Base-by-base conservation (phyloP, 192 early-diverging fungal genomes). In the Linnemannia schmuckeri region DNA sequence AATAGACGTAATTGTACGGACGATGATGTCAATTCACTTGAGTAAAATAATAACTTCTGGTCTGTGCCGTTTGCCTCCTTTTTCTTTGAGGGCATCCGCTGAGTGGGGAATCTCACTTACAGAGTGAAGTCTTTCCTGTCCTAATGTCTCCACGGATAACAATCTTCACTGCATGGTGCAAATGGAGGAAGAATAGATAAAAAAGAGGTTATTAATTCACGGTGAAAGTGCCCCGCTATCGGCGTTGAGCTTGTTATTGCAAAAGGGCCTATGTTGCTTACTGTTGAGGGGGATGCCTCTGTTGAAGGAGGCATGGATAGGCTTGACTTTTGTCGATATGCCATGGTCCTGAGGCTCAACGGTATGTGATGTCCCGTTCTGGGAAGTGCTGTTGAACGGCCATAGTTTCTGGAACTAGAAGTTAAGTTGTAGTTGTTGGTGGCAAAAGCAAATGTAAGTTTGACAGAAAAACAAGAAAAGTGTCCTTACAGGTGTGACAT, bases 71-170 rank as follows among this genome's bases (percentile, higher is more conserved):
- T 52, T 38, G 49, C 33, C 33, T 54, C 75, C 61, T 15, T 66
- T 66, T 13, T 66, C 55, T 10, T 57, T 76, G 27, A 35, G 41
- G 33, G 20, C 20, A 5, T 27, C 12, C 15, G 18, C 12, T 79
- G 24, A 18, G 18, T 17, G 5, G 49, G 3, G 40, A 3, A 30
- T 22, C 30, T 33, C 30, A 83, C 90, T 82, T 91, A 92, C 92
- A 93, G 13, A 93, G 63, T 13, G 88, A 88, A 0, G 91, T 83
- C 78, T 93, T 93, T 85, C 92, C 92, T 17, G 91, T 91, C 78
- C 89, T 87, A 49, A 93, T 91, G 71, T 93, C 92, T 55, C 92
- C 92, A 76, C 91, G 89, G 46, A 93, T 88, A 70, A 91, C 83
- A 61, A 93, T 88, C 81, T 93, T 93, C 92, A 93, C 92, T 93